Percentiles rank a stretch among this genome's conserved stretches.
These are phyloP conservation scores for Arthrobotrys musiformis DNA, from an alignment of 2,329 filamentous ascomycete species.

Conservation along the genomic window DNA sequence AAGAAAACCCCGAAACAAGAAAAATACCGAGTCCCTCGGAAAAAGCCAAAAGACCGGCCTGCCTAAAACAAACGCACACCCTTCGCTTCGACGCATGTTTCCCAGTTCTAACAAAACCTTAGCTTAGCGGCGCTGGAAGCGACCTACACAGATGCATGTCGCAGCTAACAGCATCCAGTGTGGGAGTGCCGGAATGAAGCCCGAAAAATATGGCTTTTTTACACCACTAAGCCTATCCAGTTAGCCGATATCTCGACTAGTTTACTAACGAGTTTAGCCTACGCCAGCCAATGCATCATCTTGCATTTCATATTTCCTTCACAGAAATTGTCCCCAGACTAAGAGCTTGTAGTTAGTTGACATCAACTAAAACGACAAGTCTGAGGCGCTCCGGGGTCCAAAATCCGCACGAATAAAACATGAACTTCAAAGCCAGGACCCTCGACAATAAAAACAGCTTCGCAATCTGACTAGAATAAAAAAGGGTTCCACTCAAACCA, in stretches of 20 bases:
- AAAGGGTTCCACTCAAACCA: too few species aligned
- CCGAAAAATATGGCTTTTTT: too few species aligned
- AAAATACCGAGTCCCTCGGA: not conserved
- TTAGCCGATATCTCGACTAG: conserved; percentile 12
- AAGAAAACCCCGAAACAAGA: not conserved
- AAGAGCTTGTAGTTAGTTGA: too few species aligned
- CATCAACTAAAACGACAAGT: too few species aligned
- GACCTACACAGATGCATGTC: not conserved
- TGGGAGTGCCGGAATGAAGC: conserved; percentile 1
- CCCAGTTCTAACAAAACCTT: too few species aligned
- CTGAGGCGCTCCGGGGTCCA: too few species aligned
- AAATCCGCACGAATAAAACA: too few species aligned
- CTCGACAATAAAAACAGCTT: too few species aligned
- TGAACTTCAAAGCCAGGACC: too few species aligned
- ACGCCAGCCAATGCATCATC: conserved; percentile 12
- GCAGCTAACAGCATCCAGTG: not conserved
- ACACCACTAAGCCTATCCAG: not conserved
- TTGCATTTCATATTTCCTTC: not conserved
- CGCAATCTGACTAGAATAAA: too few species aligned
- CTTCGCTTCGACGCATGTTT: conserved; percentile 55
- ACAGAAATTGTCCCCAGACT: not conserved
- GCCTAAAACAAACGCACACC: not conserved
- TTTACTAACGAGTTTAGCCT: not conserved
- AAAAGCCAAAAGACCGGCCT: conserved; percentile 6
- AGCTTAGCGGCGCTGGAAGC: conserved; percentile 22